phyloP scores from a whole-genome alignment of 139 green algal species.

The Pleodorina starrii region DNA sequence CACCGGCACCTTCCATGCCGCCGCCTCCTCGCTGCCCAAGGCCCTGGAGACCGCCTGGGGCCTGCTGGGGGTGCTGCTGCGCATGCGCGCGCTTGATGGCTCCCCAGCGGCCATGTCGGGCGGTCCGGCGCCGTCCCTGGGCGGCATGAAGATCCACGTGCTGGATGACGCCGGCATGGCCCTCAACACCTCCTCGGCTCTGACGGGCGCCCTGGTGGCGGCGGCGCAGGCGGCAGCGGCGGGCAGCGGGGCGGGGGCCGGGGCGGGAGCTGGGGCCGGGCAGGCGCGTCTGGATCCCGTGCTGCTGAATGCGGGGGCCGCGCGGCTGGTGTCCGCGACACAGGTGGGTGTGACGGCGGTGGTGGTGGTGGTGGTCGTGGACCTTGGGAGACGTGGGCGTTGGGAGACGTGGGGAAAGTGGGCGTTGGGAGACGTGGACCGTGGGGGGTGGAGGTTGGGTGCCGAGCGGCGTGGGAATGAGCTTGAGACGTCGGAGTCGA shows the following conservation, averaged over 20 bases:
- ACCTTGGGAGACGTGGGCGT: too few species aligned
- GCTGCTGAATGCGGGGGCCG: neutral
- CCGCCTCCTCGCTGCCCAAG: neutral
- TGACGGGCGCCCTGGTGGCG: neutral
- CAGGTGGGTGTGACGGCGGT: neutral
- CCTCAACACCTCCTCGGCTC: neutral
- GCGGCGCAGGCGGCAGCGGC: neutral
- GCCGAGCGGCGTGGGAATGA: too few species aligned
- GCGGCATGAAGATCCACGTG: slow-evolving; percentile 16
- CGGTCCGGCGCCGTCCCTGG: neutral
- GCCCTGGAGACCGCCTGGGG: neutral
- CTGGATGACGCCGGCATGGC: slow-evolving; percentile 30
- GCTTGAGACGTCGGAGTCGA: too few species aligned
- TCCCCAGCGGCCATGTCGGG: neutral
- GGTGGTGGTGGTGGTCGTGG: too few species aligned
- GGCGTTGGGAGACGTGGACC: too few species aligned
- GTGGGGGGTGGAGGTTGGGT: too few species aligned
- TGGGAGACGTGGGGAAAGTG: too few species aligned
- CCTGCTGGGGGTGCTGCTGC: slow-evolving; percentile 30
- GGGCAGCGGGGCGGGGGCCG: neutral
- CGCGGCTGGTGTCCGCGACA: neutral
- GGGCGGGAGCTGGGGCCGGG: neutral
- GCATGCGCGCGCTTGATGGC: slow-evolving; percentile 8
- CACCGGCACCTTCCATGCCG: neutral
- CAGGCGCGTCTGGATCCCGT: neutral